Base-by-base conservation (phyloP, 2,329 filamentous ascomycete genomes). In the Seiridium cupressi region DNA sequence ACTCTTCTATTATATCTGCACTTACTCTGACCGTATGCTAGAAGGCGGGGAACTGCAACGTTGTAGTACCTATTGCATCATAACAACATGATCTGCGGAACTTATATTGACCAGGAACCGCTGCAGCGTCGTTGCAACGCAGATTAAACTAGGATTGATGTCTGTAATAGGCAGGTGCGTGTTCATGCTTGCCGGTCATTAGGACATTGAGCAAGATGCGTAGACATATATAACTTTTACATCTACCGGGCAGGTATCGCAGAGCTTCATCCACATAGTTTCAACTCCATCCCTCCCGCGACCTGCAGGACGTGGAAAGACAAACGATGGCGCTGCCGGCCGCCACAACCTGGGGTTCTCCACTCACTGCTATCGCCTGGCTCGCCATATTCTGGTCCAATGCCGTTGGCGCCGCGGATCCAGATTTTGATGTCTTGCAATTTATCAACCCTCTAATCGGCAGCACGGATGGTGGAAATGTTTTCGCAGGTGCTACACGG, bases 391-490 rank as follows among this genome's bases (percentile, higher is more conserved):
- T 9, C 11, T 32, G 32, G 7, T 49, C 11, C 38, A 26, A 10
- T 13, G 34, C 48, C 5, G 42, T 18, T 34, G 26, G 34, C 8
- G 13, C 54, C 54, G 18, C 46, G n/a, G 42, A 51, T 40, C 61
- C 62, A 51, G 64, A 49, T 31, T 44, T 38, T 13, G 61, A 70
- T 55, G 60, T 71, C 9, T 66, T 73, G 5, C 66, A 62, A 40
- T 71, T 69, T 55, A 46, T 73, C 36, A 63, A 86, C 67, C 83
- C 81, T 7, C 73, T 86, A 5, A 85, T 86, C 61, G 83, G 83
- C 35, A 83, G 81, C 13, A 77, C 74, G 3, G 80, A 82, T 69
- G 83, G 81, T 72, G 83, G 83, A 46, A 83, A 86, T 70, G 83
- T 85, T 34, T 86, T 86, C 61, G 77, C 83, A 3, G 84, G 83